Evolutionary conservation across 208 protist genomes (phyloP), one percentile per base, ranked within the genome.

Genomic region (Trypanosoma scelopori): DNA sequence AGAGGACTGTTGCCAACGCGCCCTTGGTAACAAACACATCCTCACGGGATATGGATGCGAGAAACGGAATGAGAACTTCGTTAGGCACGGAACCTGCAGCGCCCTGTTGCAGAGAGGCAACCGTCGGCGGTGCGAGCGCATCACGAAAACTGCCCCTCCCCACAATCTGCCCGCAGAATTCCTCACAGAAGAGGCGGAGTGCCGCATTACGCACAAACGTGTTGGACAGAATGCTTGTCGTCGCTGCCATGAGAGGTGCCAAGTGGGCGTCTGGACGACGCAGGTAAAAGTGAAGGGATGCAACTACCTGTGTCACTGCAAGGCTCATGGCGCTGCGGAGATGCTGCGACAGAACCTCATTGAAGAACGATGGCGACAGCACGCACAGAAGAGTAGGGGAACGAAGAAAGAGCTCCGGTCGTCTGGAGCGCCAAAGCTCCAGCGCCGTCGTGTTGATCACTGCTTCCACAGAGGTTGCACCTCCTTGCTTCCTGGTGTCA

Each of bases 51-150:
- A 95, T 85, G 12, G 80, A 82, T 7, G 89, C 89, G 43, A 90
- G 73, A 53, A 95, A 95, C 25, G 78, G 74, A 47, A 92, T 83
- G 5, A 95, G 76, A 22, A 85, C 74, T 69, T 95, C 89, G 65
- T 92, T 91, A 0, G 86, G 67, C 3, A 81, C 71, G 25, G 75
- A 65, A 2, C 55, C 74, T 0, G 63, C 63, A 20, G 47, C 47
- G 2, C 60, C 62, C 47, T 66, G 48, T 35, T 76, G 63, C 9
- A 59, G 53, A 16, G 77, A 82, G 16, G 81, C 79, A 28, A 88
- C 78, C 7, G 83, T 89, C 5, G 79, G 88, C 48, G 85, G 83
- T 13, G 68, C 85, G 48, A 94, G 77, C 1, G 85, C 81, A 35
- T 80, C 73, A 1, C 79, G 81, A 59, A 89, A 91, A 55, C 80